Evolutionary conservation across 345 rosid species (phyloP), one percentile per base, ranked within the genome.

Genomic region (Eucalyptus curtisii): DNA sequence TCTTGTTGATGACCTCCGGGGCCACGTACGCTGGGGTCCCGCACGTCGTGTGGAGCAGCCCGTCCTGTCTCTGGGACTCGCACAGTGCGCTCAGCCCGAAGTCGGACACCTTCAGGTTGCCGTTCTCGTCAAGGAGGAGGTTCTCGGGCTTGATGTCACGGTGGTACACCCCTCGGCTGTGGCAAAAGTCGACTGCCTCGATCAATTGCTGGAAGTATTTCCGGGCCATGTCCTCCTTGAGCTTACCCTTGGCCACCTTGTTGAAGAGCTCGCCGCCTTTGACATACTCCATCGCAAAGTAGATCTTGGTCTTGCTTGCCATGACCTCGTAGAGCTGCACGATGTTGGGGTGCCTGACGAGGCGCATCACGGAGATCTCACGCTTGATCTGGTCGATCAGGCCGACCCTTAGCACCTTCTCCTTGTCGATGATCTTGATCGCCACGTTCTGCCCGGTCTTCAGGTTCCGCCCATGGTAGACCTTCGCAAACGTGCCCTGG

Each of bases 11-110:
- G 40, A 97, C 93, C 90, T 97, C 99, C 1, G 99, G 98, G 1
- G 99, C 97, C 47, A 97, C 99, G 53, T 97, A 96, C 33, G 99
- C 98, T 2, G 99, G 98, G 25, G 99, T 97, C 48, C 99, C 98
- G 64, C 99, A 95, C n/a, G 98, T 93, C 47, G 98, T 97, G 89
- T 97, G 98, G 31, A 97, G 96, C 57, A 97, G 93, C 27, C 99
- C 97, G 87, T 97, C 98, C 87, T 92, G 93, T 86, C 92, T 92
- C 85, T 85, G 92, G 3, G 98, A 93, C 30, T 95, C 97, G 76
- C 27, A 64, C 86, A 95, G 90, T 1, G 98, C 98, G 42, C 97
- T 96, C 45, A 96, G 86, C 24, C 99, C 99, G 12, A 96, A 97
- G 93, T 97, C 99, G 0, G 98, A 91, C 44, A 96, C 93, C 88